These are phyloP conservation scores for Cryphonectria parasitica DNA, from an alignment of 2,329 filamentous ascomycete genomes.

Conservation along the genomic window DNA sequence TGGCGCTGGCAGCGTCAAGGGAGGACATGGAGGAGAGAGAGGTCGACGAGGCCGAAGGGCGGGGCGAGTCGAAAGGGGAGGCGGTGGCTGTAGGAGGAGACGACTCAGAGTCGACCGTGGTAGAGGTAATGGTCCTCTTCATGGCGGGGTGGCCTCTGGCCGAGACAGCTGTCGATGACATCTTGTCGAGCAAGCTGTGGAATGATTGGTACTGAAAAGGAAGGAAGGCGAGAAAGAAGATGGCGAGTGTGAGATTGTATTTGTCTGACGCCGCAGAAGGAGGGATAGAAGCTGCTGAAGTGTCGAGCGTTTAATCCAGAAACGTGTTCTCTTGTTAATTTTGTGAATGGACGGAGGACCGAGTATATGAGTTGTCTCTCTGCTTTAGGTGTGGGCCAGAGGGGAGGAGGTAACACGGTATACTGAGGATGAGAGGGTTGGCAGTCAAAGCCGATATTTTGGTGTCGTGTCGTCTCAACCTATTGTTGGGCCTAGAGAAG, in stretches of 20 bases:
- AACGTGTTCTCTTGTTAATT: background rate
- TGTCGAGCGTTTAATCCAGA: background rate
- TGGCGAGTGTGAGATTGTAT: background rate
- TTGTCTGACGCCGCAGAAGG: background rate
- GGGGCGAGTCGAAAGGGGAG: slow-evolving; percentile 64
- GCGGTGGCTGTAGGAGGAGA: slow-evolving; percentile 59
- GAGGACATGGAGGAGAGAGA: slow-evolving; percentile 90
- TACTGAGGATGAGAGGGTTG: background rate
- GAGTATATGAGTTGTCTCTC: background rate
- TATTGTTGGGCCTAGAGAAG: background rate
- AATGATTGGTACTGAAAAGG: background rate
- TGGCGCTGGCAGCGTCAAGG: slow-evolving; percentile 51
- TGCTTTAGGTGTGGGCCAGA: background rate
- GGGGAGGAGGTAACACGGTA: background rate
- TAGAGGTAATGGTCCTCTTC: slow-evolving; percentile 51
- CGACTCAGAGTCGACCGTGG: slow-evolving; percentile 48
- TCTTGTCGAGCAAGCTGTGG: slow-evolving; percentile 33
- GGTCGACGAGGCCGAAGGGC: slow-evolving; percentile 75
- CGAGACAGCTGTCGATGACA: slow-evolving; percentile 50
- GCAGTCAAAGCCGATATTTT: background rate
- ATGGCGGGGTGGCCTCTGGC: slow-evolving; percentile 48
- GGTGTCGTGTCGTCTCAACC: background rate
- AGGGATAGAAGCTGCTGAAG: background rate
- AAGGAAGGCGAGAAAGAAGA: too few species aligned
- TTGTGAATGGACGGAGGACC: background rate